Percentiles rank a stretch among this genome's conserved stretches.
These are phyloP conservation scores for Salix udensis DNA, from an alignment of 345 rosid genomes.

Conservation along the genomic window DNA sequence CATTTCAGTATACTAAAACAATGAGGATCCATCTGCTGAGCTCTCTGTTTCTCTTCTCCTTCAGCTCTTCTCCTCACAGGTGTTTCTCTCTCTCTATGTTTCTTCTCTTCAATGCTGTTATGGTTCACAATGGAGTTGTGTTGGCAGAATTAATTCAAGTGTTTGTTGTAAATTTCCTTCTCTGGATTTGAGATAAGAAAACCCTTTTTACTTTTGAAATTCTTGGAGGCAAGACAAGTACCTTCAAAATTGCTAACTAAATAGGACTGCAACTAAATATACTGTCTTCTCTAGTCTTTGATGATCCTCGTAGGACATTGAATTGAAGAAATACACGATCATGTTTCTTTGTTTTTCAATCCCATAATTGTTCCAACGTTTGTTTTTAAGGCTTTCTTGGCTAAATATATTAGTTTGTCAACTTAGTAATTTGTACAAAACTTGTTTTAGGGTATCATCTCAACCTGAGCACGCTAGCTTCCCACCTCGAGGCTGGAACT, in stretches of 20 bases:
- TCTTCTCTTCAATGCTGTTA: background rate
- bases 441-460: conserved; percentile 33
- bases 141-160: background rate
- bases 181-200: background rate
- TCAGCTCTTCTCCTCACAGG: conserved; percentile 30
- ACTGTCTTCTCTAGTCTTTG: background rate
- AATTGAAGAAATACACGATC: background rate
- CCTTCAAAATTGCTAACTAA: background rate
- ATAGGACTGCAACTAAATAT: background rate
- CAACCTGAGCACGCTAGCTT: conserved; percentile 40
- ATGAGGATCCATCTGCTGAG: conserved; percentile 21
- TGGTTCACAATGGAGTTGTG: background rate
- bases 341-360: background rate
- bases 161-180: background rate
- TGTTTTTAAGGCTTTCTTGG: background rate
- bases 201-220: background rate
- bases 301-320: background rate
- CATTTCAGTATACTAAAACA: background rate
- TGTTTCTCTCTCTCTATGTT: conserved; percentile 3
- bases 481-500: conserved; percentile 98
- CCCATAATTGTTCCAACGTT: background rate
- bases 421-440: background rate
- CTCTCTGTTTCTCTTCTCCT: conserved; percentile 28
- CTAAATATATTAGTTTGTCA: background rate
- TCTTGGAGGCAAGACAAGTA: background rate